Conservation (phyloP, 148 eudicot genomes). For the Vaccinium darrowii region DNA sequence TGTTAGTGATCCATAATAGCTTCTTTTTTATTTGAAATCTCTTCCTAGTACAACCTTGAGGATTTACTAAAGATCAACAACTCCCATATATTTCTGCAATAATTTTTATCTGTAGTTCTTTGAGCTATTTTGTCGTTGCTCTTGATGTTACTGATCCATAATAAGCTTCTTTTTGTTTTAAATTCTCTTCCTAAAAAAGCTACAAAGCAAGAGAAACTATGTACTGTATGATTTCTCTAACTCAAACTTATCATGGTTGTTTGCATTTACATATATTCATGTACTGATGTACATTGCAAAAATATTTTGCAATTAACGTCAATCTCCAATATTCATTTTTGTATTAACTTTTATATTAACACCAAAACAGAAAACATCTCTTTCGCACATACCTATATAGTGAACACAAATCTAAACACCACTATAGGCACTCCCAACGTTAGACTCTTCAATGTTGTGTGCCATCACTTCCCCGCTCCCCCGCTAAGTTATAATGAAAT, state of each 20-base stretch:
- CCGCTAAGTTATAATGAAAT: no score
- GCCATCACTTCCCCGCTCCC: no score
- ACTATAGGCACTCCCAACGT: no score
- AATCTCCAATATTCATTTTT: background rate
- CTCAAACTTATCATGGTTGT: background rate
- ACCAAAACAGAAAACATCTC: background rate
- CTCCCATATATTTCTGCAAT: background rate
- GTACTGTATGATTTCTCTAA: background rate
- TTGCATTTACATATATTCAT: background rate
- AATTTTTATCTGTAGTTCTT: background rate
- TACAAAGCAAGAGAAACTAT: background rate
- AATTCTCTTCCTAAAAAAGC: background rate
- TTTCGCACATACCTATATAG: background rate
- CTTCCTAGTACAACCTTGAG: background rate
- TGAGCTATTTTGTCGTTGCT: background rate
- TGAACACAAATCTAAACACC: background rate
- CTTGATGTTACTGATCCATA: conserved; percentile 8
- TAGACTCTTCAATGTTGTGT: no score
- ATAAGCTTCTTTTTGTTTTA: background rate
- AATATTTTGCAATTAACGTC: background rate
- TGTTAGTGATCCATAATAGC: conserved; percentile 11
- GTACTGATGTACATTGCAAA: background rate
- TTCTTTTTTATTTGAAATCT: background rate
- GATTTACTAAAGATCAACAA: background rate
- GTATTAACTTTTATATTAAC: background rate